Evolutionary conservation across 345 rosid species (phyloP), one percentile per base, ranked within the genome.

Genomic region (Firmiana major): DNA sequence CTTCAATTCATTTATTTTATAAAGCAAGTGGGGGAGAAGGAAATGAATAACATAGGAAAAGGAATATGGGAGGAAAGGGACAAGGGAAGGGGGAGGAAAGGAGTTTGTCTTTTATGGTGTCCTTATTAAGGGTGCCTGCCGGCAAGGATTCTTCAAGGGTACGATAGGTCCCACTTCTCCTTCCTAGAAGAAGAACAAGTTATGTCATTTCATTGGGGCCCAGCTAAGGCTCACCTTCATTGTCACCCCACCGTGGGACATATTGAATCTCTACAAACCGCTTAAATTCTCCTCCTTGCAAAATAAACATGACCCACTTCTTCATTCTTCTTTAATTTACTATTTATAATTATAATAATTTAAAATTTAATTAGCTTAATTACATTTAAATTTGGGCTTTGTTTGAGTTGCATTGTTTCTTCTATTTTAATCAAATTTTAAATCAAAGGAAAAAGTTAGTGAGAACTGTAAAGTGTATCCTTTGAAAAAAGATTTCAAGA

Each of bases 261-360:
- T 7, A 28, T 74, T 73, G 76, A 84, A 78, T 83, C 86, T 77
- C 60, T 53, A 51, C 81, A 48, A 83, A 54, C 84, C 78, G 68
- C 69, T 73, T 57, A 65, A 71, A 10, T 62, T 78, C 3, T 31
- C 34, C 78, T 22, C 71, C 75, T 31, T 75, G 26, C 17, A 22
- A 38, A 84, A 83, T 83, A 48, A 83, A 78, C 42, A 43, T 80
- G 81, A 65, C 81, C 83, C 86, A 16, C 19, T 16, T 51, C 8
- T 51, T 16, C 7, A 51, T 51, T 51, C 7, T 51, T 5, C 6
- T 51, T 16, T 5, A 1, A 51, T 16, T 51, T 4, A 1, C 19
- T 5, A 4, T 49, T 49, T 8, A 13, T 46, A 11, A 4, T 4
- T 16, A 16, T 5, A 16, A 51, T 5, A 2, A 1, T 31, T 31